Base-by-base conservation (phyloP, 1,284 basidiomycete genomes). In the Polyporus tsugae region DNA sequence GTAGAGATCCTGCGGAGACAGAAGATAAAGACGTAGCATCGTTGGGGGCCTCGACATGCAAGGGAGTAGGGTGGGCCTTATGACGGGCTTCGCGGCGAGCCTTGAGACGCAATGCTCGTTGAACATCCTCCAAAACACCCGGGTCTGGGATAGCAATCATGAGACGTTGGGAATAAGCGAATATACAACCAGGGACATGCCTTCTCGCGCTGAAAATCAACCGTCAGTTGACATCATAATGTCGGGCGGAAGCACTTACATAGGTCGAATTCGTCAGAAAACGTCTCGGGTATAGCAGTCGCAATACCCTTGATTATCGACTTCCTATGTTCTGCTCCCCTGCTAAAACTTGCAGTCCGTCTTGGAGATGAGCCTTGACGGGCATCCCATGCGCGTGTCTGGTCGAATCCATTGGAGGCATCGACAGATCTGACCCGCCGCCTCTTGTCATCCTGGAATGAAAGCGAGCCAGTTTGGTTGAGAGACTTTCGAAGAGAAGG, bases 181-280 rank as follows among this genome's bases (percentile, higher is more conserved):
- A 22, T 59, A 15, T 46, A 35, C 53, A 6, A n/a, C 13, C 13
- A 17, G 57, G 15, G 42, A 49, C 82, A 80, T 83, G 84, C 91
- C 91, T 85, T 92, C 89, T 65, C 89, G 88, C 61, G 91, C 90
- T 91, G 60, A 10, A 55, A 35, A n/a, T 29, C 29, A n/a, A 22
- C 41, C 38, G 62, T 57, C 58, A 66, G 58, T 41, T 19, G 35
- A 63, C 42, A 38, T 55, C 9, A 42, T 1, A 29, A 7, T 15
- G 7, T 33, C 10, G 29, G 35, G 5, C 2, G 38, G 10, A 53
- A 33, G 5, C 19, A 68, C 90, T 81, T 77, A 93, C 91, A 87
- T 66, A 92, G 80, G 75, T 92, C 89, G 75, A 91, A 93, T 78
- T 93, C 91, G 71, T 93, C 88, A 0, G 89, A 88, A 77, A 90